phyloP scores from a whole-genome alignment of 2,329 filamentous ascomycete species.

The Lachnellula arida region DNA sequence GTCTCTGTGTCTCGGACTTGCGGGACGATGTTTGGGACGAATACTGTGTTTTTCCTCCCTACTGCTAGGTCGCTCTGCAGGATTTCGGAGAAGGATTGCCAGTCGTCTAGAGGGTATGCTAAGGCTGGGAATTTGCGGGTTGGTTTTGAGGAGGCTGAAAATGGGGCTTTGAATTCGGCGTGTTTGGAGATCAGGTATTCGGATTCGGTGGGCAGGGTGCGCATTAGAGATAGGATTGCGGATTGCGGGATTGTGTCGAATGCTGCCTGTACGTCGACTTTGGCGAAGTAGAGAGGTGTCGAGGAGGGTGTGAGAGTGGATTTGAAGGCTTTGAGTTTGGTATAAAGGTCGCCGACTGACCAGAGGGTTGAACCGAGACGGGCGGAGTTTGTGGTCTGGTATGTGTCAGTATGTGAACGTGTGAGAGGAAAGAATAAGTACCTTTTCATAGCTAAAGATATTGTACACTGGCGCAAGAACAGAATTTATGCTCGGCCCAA shows the following conservation, averaged over 20 bases:
- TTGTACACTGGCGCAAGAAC: slow-evolving; percentile 70
- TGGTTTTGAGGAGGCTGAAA: slow-evolving; percentile 25
- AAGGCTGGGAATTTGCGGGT: slow-evolving; percentile 28
- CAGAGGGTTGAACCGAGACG: slow-evolving; percentile 76
- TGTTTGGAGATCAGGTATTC: slow-evolving; percentile 71
- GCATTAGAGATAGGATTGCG: slow-evolving; percentile 63
- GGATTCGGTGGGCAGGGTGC: slow-evolving; percentile 49
- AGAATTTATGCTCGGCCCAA: slow-evolving; percentile 64
- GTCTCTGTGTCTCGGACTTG: slow-evolving; percentile 51
- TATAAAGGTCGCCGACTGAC: slow-evolving; percentile 76
- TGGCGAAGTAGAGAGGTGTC: slow-evolving; percentile 72
- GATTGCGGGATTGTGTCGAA: slow-evolving; percentile 93
- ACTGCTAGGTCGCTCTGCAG: slow-evolving; percentile 29
- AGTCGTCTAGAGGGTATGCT: slow-evolving; percentile 26
- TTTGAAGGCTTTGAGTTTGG: slow-evolving; percentile 67
- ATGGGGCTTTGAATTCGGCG: slow-evolving; percentile 58
- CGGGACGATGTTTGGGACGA: slow-evolving; percentile 64
- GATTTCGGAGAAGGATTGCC: slow-evolving; percentile 28
- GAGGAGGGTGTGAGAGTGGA: slow-evolving; percentile 37
- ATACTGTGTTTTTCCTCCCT: slow-evolving; percentile 59
- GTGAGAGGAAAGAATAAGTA: slow-evolving; percentile 29
- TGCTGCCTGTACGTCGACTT: slow-evolving; percentile 85
- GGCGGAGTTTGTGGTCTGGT: slow-evolving; percentile 45
- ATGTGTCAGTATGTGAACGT: slow-evolving; percentile 14
- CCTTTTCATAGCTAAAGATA: slow-evolving; percentile 74